Evolutionary conservation across 768 basidiomycete species (phyloP).

Genomic region (Hortiboletus campestris): DNA sequence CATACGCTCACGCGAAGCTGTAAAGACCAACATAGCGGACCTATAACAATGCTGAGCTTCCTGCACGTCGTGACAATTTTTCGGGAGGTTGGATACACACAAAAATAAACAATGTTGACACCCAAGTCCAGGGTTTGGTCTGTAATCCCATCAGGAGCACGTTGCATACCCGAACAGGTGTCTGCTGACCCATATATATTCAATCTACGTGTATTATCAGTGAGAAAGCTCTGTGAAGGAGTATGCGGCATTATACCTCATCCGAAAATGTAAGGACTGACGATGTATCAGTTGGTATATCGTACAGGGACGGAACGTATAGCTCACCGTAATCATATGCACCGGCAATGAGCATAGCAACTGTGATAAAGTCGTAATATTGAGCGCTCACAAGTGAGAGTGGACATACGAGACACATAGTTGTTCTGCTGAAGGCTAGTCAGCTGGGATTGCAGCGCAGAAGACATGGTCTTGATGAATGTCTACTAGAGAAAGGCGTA

Average conservation of each 20-base stretch:
- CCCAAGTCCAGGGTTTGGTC: slow-evolving; percentile 3
- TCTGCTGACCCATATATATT: slow-evolving; percentile 4
- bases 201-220: neutral
- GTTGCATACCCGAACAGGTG: neutral
- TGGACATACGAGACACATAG: neutral
- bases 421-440: neutral
- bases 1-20: too few species aligned
- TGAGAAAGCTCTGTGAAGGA: neutral
- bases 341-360: neutral
- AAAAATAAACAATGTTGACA: neutral
- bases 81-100: neutral
- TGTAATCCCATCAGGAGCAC: neutral
- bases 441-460: neutral
- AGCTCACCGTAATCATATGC: neutral
- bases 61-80: too few species aligned
- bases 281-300: neutral
- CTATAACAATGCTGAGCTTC: too few species aligned
- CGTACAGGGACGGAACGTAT: neutral
- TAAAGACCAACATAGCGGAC: too few species aligned
- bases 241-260: neutral
- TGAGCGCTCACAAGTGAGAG: neutral
- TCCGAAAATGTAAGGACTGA: slow-evolving; percentile 1
- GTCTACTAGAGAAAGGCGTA: too few species aligned
- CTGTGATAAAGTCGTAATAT: neutral
- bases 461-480: neutral